Conservation (phyloP, 176 grass and related monocot species). For the sorghum (Sorghum bicolor) region Sorghum_bicolor_NCBIv3 NC_012872.2:68837001-68837500, state of each 20-base stretch:
- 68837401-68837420: neutral
- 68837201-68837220: slow-evolving; percentile 81
- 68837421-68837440: neutral
- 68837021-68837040: slow-evolving; percentile 54
- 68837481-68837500: neutral
- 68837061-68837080: slow-evolving; percentile 27
- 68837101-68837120: slow-evolving; percentile 69
- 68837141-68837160: slow-evolving; percentile 61
- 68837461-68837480: neutral
- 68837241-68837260: neutral
- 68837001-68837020: slow-evolving; percentile 78
- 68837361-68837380: neutral
- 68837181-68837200: slow-evolving; percentile 60
- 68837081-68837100: neutral
- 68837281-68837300: slow-evolving; percentile 21
- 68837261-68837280: slow-evolving; percentile 33
- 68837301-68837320: slow-evolving; percentile 32
- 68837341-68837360: slow-evolving; percentile 2
- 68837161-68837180: slow-evolving; percentile 35
- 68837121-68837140: slow-evolving; percentile 56
- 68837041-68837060: slow-evolving; percentile 33
- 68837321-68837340: slow-evolving; percentile 20
- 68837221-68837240: neutral
- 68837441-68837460: slow-evolving; percentile 14
- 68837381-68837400: neutral